Conservation (phyloP, 192 early-diverging fungal genomes). For the Pilobolus umbonatus region DNA sequence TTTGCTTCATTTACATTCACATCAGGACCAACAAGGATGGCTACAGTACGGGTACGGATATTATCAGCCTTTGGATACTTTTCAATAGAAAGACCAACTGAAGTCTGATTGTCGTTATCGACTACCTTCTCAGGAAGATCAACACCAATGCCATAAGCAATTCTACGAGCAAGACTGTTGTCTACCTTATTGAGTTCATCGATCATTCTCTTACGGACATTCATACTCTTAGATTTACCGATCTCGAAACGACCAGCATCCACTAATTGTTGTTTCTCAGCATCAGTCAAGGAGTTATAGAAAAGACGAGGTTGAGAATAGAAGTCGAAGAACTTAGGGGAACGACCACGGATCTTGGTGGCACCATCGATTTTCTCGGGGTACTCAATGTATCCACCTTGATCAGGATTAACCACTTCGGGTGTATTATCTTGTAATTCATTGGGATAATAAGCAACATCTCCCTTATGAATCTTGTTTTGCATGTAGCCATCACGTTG, state of each 20-base stretch:
- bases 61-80: conserved; percentile 16
- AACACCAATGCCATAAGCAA: conserved; percentile 20
- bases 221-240: conserved; percentile 19
- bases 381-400: conserved; percentile 22
- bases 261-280: conserved; percentile 32
- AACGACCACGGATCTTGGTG: conserved; percentile 15
- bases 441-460: conserved; percentile 30
- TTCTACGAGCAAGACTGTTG: conserved; percentile 19
- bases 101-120: conserved; percentile 9
- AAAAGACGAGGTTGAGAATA: conserved; percentile 32
- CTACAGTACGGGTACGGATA: conserved; percentile 21
- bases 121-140: neutral
- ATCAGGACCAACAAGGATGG: conserved; percentile 18
- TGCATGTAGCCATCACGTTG: conserved; percentile 42
- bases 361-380: conserved; percentile 15
- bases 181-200: conserved; percentile 20
- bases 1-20: conserved; percentile 11
- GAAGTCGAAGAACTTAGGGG: conserved; percentile 21
- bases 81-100: conserved; percentile 20
- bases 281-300: conserved; percentile 30
- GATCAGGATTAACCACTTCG: conserved; percentile 6
- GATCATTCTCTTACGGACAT: conserved; percentile 22
- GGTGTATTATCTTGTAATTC: conserved; percentile 11
- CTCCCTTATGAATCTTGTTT: conserved; percentile 20
- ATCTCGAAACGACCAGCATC: conserved; percentile 34